Conservation (phyloP, 225 moss, liverwort and hornwort species). For the Bryoerythrophyllum caledonicum region DNA sequence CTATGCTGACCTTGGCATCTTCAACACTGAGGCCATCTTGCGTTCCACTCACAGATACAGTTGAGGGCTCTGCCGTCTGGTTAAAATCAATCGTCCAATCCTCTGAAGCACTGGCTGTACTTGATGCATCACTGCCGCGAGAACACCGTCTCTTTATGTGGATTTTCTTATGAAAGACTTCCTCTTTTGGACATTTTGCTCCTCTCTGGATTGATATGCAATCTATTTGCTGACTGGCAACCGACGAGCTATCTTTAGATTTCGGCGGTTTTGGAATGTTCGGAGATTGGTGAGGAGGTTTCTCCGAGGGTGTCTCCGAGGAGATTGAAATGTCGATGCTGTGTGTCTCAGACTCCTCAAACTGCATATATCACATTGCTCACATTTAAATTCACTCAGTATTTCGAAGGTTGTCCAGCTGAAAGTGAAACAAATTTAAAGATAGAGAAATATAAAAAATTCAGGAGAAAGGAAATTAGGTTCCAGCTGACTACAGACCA, state of each 20-base stretch:
- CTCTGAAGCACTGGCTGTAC: conserved; percentile 59
- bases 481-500: conserved; percentile 22
- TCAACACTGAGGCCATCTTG: conserved; percentile 28
- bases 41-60: conserved; percentile 39
- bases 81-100: conserved; percentile 67
- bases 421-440: neutral
- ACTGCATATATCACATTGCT: conserved; percentile 18
- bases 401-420: neutral
- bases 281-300: neutral
- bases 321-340: conserved; percentile 22
- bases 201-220: conserved; percentile 30
- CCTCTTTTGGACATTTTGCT: conserved; percentile 41
- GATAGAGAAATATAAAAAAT: neutral
- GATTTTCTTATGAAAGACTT: conserved; percentile 28
- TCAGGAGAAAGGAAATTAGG: conserved; percentile 8
- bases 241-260: conserved; percentile 1
- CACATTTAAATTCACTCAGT: neutral
- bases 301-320: neutral
- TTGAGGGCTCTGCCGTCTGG: conserved; percentile 25
- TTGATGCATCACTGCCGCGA: conserved; percentile 40
- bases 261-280: conserved; percentile 9
- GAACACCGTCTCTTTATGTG: conserved; percentile 31
- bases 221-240: neutral
- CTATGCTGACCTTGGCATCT: conserved; percentile 32
- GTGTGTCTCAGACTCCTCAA: conserved; percentile 29